Base-by-base conservation (phyloP, 2,329 filamentous ascomycete species). In the Colletotrichum navitas region DNA sequence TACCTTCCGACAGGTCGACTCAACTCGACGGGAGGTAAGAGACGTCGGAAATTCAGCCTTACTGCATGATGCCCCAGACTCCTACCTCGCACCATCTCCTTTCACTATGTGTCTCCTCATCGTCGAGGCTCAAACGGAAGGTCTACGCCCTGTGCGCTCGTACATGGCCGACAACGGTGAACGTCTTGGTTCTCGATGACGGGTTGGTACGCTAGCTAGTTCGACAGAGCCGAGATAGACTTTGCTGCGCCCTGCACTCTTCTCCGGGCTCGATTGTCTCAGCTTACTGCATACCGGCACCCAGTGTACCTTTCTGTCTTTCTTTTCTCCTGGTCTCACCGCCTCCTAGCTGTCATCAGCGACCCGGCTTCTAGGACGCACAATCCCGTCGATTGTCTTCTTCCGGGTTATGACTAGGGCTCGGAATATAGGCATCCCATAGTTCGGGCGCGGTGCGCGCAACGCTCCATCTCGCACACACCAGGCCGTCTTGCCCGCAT, bases 311-410 rank as follows among this genome's bases (percentile, higher is more conserved):
- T 43, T 14, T 21, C 21, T 47, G 8, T n/a, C 36, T 49, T 49
- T 62, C 36, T 16, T 21, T 39, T 52, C 34, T 51, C n/a, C 51
- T 63, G 58, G 29, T 29, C 51, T 43, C 24, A 36, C 51, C 61
- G 18, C 43, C 43, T 45, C 43, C 36, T 32, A 12, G 26, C 58
- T 26, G 16, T 55, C 63, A 58, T 26, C 63, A 26, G 12, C 58
- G 61, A 65, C 65, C 60, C 60, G 55, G 45, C 70, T 72, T 72
- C 70, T 70, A 72, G 70, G 70, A 72, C 36, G 51, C 49, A 63
- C 45, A 43, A 24, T 24, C 12, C 32, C 18, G 41, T 26, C 59
- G n/a, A 3, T 63, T 54, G n/a, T 36, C 45, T 67, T 71, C 54
- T 62, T 12, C 47, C 26, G 10, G 32, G 41, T 54, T 29, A 34